These are phyloP conservation scores for Nakazawaea peltata DNA, from an alignment of 805 yeast species.

Conservation along the genomic window DNA sequence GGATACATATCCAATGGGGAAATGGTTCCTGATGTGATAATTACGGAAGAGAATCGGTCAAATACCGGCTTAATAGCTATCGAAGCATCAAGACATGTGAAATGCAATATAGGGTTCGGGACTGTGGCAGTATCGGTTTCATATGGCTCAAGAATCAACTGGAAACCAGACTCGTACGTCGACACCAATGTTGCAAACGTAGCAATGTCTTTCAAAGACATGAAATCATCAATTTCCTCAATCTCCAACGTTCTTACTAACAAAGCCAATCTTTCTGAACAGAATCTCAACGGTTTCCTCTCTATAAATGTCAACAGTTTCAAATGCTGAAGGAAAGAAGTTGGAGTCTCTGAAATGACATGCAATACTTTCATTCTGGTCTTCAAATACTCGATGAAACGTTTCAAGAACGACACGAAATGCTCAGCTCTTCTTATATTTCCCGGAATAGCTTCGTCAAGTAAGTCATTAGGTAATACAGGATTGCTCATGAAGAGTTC, in stretches of 20 bases:
- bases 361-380: conserved; percentile 97
- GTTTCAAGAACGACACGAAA: conserved; percentile 83
- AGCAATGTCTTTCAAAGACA: conserved; percentile 90
- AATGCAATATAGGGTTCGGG: conserved; percentile 90
- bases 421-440: conserved; percentile 96
- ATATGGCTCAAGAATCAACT: conserved; percentile 87
- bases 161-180: conserved; percentile 90
- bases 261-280: conserved; percentile 84
- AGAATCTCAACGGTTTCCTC: conserved; percentile 81
- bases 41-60: conserved; percentile 85
- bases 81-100: conserved; percentile 94
- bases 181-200: conserved; percentile 95
- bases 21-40: conserved; percentile 95
- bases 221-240: conserved; percentile 81
- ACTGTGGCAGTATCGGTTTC: conserved; percentile 92
- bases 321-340: conserved; percentile 84
- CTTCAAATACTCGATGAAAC: conserved; percentile 90
- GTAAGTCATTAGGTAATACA: conserved; percentile 71
- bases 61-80: conserved; percentile 96
- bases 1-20: conserved; percentile 99
- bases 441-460: conserved; percentile 94
- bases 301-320: conserved; percentile 92
- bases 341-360: conserved; percentile 97
- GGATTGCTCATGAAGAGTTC: conserved; percentile 84
- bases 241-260: conserved; percentile 86